phyloP scores from a whole-genome alignment of 306 rosid genomes.

The Vachellia pachyceras region DNA sequence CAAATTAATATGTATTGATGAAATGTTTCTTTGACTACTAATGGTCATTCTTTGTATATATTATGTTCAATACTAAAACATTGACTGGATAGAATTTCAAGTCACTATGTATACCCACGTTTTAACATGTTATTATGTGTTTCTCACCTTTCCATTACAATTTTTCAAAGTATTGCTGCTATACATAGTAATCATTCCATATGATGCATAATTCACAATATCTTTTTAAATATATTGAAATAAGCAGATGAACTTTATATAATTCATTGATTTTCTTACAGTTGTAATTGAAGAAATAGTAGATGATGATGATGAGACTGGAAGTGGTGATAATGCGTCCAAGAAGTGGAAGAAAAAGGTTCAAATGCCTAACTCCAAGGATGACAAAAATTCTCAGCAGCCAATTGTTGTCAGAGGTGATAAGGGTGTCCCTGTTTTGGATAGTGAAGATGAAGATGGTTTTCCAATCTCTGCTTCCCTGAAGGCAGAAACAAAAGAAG shows the following conservation, averaged over 20 bases:
- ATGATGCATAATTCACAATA: not conserved
- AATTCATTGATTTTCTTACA: constrained; percentile 37
- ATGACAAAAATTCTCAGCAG: constrained; percentile 47
- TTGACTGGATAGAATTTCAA: not conserved
- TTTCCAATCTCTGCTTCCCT: constrained; percentile 69
- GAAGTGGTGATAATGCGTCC: constrained; percentile 49
- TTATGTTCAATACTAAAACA: constrained; percentile 4
- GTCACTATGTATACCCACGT: not conserved
- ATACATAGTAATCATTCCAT: constrained; percentile 2
- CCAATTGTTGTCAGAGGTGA: constrained; percentile 57
- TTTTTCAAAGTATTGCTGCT: not conserved
- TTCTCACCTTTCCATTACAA: constrained; percentile 18
- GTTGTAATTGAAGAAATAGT: constrained; percentile 89
- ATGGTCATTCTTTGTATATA: not conserved
- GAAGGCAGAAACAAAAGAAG: constrained; percentile 48
- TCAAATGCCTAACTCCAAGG: constrained; percentile 49
- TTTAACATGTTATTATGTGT: not conserved
- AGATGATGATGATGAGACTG: constrained; percentile 66
- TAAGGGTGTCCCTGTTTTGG: constrained; percentile 48
- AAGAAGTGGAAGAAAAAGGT: constrained; percentile 56
- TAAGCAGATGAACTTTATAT: constrained; percentile 7
- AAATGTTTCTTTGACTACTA: not conserved
- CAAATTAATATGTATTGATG: not conserved
- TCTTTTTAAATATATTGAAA: not conserved
- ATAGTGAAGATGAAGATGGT: constrained; percentile 95